Base-by-base conservation (phyloP, 2,329 filamentous ascomycete genomes). In the Pseudogymnoascus pannorum region DNA sequence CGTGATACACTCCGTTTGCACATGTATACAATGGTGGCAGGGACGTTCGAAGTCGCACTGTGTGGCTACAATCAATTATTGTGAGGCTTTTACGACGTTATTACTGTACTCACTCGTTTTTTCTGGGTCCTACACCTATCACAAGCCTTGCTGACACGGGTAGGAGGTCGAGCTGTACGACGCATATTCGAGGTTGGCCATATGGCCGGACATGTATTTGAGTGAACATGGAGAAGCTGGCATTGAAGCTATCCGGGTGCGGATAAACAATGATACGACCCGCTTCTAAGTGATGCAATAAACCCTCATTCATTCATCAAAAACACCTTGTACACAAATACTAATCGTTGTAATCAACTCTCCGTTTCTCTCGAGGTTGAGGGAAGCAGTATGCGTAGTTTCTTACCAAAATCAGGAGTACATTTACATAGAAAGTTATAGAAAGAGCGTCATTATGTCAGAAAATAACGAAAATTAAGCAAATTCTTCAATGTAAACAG, bases 1-100 rank as follows among this genome's bases (percentile, higher is more conserved):
- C 6, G 59, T 8, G 7, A 58, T 63, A 35, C 68, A 67, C 20
- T 68, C 64, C 1, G 65, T 66, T 22, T 70, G 69, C 14, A 72
- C 70, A 54, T 71, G 66, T 6, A 69, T 58, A 63, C 73, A 75
- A 1, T 73, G 64, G 2, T 71, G 70, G 64, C 73, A 74, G 57
- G 73, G 72, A 1, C 72, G 66, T 51, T 68, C 72, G 4, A 63
- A 64, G 57, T 74, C 72, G 59, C 72, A 74, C 72, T 74, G 54
- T 24, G 14, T 60, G 16, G 36, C 20, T 31, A 58, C 62, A 29
- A n/a, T 58, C 60, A 57, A 33, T 58, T 26, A 8, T 40, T 36
- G 4, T 40, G 48, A 12, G n/a, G 38, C 14, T 40, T 60, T 24
- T 36, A 31, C 8, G n/a, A 16, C 38, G 26, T 42, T 42, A 38